Evolutionary conservation across 176 grass and related monocot genomes (phyloP).

Genomic region (Oryza rufipogon): DNA sequence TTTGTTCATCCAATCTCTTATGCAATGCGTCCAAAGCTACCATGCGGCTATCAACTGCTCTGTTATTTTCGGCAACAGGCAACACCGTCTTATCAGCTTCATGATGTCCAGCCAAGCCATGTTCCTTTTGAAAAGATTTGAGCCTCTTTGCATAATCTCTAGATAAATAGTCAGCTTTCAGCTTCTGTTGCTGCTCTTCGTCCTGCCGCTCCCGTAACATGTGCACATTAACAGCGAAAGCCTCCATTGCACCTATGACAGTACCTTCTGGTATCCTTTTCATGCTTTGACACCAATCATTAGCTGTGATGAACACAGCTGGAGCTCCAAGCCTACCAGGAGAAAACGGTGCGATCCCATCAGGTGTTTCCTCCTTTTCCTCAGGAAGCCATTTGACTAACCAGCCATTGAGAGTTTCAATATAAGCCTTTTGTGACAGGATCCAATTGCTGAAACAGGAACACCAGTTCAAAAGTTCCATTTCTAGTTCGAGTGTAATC

Average conservation of each 20-base stretch:
- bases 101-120: conserved; percentile 42
- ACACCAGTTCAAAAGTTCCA: conserved; percentile 86
- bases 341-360: conserved; percentile 63
- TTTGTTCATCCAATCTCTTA: conserved; percentile 72
- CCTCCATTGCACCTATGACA: conserved; percentile 62
- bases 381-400: conserved; percentile 86
- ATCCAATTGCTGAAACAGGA: conserved; percentile 88
- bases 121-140: conserved; percentile 48
- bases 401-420: conserved; percentile 77
- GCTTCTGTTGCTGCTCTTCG: conserved; percentile 63
- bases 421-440: conserved; percentile 67
- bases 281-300: conserved; percentile 71
- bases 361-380: conserved; percentile 73
- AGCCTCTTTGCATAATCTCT: conserved; percentile 70
- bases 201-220: conserved; percentile 66
- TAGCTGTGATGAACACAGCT: conserved; percentile 70
- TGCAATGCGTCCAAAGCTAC: conserved; percentile 69
- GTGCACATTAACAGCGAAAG: conserved; percentile 70
- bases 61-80: conserved; percentile 24
- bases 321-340: conserved; percentile 73
- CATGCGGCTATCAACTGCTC: conserved; percentile 51
- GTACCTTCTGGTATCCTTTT: conserved; percentile 62
- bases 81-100: conserved; percentile 29
- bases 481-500: conserved; percentile 68
- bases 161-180: conserved; percentile 66